A percentile compares a stretch with the other conserved stretches of the same genome.
Evolutionary conservation across 2,329 filamentous ascomycete genomes (phyloP).

Genomic region (Amylocarpus encephaloides): DNA sequence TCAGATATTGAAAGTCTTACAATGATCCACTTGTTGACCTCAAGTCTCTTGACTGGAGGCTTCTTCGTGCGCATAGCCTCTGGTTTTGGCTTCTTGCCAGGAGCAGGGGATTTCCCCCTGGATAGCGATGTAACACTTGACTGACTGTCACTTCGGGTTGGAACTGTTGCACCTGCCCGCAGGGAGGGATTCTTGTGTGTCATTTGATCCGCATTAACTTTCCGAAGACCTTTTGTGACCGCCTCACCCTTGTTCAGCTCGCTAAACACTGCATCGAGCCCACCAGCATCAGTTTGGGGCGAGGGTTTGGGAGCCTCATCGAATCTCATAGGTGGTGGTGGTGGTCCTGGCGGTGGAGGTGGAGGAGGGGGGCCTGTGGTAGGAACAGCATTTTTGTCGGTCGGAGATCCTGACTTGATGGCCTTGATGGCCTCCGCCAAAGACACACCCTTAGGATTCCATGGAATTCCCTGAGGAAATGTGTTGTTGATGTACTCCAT

Average conservation of each 20-base stretch:
- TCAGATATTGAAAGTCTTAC: slow-evolving; percentile 38
- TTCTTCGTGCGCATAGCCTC: slow-evolving; percentile 81
- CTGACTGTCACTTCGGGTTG: slow-evolving; percentile 46
- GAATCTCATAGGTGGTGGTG: slow-evolving; percentile 46
- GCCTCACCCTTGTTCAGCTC: slow-evolving; percentile 82
- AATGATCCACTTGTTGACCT: slow-evolving; percentile 90
- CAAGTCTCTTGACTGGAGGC: slow-evolving; percentile 69
- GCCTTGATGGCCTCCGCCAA: slow-evolving; percentile 60
- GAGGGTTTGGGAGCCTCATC: slow-evolving; percentile 47
- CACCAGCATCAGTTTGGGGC: slow-evolving; percentile 43
- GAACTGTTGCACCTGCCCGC: slow-evolving; percentile 64
- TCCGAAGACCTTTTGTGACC: slow-evolving; percentile 84
- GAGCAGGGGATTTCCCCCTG: slow-evolving; percentile 77
- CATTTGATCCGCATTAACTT: slow-evolving; percentile 94
- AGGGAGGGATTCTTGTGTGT: slow-evolving; percentile 96
- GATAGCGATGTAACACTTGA: slow-evolving; percentile 44
- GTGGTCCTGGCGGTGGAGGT: slow-evolving; percentile 48
- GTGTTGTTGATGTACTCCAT: slow-evolving; percentile 78
- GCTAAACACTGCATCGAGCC: slow-evolving; percentile 83
- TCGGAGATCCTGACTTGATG: slow-evolving; percentile 41
- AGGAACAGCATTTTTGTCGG: slow-evolving; percentile 39
- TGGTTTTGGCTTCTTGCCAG: slow-evolving; percentile 80
- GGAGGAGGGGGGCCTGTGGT: slow-evolving; percentile 50
- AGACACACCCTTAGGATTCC: slow-evolving; percentile 75
- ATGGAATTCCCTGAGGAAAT: slow-evolving; percentile 71